Percentiles rank a stretch among this genome's conserved stretches.
Conservation (phyloP, 139 green algal genomes). For the Chlorella sp. region DNA sequence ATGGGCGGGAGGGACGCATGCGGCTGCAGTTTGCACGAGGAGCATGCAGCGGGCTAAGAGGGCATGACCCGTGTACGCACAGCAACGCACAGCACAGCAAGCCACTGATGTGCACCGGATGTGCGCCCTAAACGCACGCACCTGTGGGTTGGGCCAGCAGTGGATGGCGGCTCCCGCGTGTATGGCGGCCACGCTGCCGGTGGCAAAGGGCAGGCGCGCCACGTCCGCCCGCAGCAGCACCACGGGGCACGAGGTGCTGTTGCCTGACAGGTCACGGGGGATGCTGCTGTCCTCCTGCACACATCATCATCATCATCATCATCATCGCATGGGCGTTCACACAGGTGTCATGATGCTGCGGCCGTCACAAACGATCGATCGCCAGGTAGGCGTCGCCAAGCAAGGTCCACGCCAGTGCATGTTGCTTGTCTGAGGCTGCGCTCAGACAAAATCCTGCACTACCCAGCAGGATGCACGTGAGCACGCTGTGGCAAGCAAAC, state of each 20-base stretch:
- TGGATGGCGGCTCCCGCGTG: slow-evolving; percentile 95
- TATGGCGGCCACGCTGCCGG: slow-evolving; percentile 74
- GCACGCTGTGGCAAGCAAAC: neutral
- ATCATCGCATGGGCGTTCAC: too few species aligned
- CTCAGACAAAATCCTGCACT: neutral
- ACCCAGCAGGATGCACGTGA: neutral
- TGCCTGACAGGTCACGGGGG: neutral
- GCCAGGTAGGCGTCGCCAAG: too few species aligned
- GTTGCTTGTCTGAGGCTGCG: too few species aligned
- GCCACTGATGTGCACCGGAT: too few species aligned
- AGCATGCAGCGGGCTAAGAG: neutral
- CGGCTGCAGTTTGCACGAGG: neutral
- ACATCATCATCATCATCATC: too few species aligned
- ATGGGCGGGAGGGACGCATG: too few species aligned
- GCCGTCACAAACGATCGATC: too few species aligned
- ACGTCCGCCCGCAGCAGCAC: slow-evolving; percentile 82
- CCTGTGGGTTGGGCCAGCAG: slow-evolving; percentile 86
- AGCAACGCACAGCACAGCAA: neutral
- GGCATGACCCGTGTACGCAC: neutral
- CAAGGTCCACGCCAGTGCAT: too few species aligned
- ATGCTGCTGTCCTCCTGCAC: slow-evolving; percentile 12
- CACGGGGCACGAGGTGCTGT: neutral
- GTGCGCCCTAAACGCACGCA: slow-evolving; percentile 1
- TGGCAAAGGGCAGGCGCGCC: slow-evolving; percentile 80
- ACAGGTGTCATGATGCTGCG: too few species aligned